Evolutionary conservation across 805 yeast genomes (phyloP), one percentile per base, ranked within the genome.

Genomic region (Yamadazyma paraphyllophila): DNA sequence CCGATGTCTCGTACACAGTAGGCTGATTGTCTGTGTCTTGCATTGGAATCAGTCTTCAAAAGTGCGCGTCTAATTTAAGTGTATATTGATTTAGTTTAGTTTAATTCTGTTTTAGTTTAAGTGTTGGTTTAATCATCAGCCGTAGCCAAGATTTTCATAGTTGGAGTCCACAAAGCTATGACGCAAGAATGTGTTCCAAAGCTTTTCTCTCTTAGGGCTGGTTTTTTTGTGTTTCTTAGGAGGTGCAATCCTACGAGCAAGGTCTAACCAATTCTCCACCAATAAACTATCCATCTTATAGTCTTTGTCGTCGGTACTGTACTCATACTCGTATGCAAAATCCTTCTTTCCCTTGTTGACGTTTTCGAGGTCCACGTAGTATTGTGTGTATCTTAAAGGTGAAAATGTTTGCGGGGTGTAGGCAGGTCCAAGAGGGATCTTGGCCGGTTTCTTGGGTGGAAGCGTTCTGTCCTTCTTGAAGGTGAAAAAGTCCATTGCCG

Each of bases 381-480:
- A 88, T 59, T 87, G 95, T 1, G 81, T 81, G 63, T 83, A 89
- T 48, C 80, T 69, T 33, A 77, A 74, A 0, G 96, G 96, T 0
- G 92, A 73, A 53, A 86, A 86, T 27, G 81, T 59, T 66, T 88
- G 95, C 1, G 82, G 78, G 2, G 66, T 64, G 59, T 83, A 87
- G 0, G 84, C 96, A 2, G 96, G 96, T 0, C 96, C 96, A 32
- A 83, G 60, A 1, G 78, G 72, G 15, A 68, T 46, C 11, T 64
- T 60, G 2, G 51, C 54, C 4, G 94, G 92, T 78, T 74, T 83
- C 39, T 65, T 68, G 43, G 69, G 78, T 33, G 75, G 96, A 70
- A 68, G 77, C 0, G 92, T 78, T 45, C 76, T 80, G 62, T 88
- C 96, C 43, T 53, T 51, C 53, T 54, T 57, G 53, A 39, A 36